Evolutionary conservation across 129 eudicot genomes (phyloP).

Genomic region (Heracleum sosnowskyi): DNA sequence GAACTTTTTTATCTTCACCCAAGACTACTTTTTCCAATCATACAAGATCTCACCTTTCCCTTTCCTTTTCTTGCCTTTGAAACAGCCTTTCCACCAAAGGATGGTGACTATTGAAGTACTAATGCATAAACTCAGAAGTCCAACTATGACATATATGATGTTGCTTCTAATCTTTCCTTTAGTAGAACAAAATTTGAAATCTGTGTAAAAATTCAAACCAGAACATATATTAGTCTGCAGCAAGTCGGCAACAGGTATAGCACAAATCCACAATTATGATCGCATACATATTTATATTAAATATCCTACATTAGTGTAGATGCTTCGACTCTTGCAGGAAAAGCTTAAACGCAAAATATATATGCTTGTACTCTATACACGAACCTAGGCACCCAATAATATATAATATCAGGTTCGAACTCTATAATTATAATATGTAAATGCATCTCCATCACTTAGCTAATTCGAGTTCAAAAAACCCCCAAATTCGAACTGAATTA

Average conservation of each 20-base stretch:
- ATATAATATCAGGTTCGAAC: too few relatives aligned
- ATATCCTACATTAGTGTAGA: too few relatives aligned
- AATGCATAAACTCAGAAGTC: conserved; percentile 18
- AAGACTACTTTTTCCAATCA: not conserved
- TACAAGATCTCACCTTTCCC: conserved; percentile 21
- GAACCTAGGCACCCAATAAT: too few relatives aligned
- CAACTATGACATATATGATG: conserved; percentile 18
- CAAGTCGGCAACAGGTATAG: not conserved
- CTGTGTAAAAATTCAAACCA: conserved; percentile 10
- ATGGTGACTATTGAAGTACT: conserved; percentile 8
- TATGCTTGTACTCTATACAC: too few relatives aligned
- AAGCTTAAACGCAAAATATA: too few relatives aligned
- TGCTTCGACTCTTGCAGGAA: too few relatives aligned
- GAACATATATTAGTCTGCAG: not conserved
- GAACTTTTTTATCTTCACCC: not conserved
- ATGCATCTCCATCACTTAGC: too few relatives aligned
- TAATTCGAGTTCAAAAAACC: too few relatives aligned
- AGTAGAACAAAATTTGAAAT: conserved; percentile 22
- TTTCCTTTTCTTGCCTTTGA: conserved; percentile 16
- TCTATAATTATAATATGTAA: too few relatives aligned
- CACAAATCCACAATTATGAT: too few relatives aligned
- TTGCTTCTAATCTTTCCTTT: conserved; percentile 12
- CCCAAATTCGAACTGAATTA: too few relatives aligned
- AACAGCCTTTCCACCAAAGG: conserved; percentile 34
- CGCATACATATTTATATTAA: too few relatives aligned